phyloP scores from a whole-genome alignment of 2,329 filamentous ascomycete species.

The Fusarium devonianum region DNA sequence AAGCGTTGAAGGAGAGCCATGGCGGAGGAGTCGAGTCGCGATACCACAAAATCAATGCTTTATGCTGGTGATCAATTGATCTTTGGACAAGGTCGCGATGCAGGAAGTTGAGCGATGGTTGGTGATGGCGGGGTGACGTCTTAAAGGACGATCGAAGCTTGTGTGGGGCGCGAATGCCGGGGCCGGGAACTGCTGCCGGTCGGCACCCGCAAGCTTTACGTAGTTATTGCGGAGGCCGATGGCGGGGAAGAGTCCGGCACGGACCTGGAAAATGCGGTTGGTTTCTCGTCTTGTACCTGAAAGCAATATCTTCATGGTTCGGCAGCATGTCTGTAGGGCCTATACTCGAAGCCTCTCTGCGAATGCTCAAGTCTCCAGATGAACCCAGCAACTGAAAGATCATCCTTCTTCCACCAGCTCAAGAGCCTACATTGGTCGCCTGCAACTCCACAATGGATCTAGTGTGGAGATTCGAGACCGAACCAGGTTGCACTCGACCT shows the following conservation, averaged over 20 bases:
- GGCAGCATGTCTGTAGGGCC: too few relatives aligned
- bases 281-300: too few relatives aligned
- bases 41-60: not conserved
- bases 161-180: constrained; percentile 35
- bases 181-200: constrained; percentile 28
- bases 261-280: too few relatives aligned
- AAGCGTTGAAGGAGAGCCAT: constrained; percentile 47
- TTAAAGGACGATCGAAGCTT: constrained; percentile 23
- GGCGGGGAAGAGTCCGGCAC: too few relatives aligned
- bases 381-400: too few relatives aligned
- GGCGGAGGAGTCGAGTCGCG: not conserved
- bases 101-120: constrained; percentile 13
- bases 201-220: constrained; percentile 2
- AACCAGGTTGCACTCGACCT: not conserved
- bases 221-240: not conserved
- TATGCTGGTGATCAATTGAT: not conserved
- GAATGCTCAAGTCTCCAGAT: too few relatives aligned
- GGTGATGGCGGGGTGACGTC: constrained; percentile 39
- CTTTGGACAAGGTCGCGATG: not conserved
- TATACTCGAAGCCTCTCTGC: too few relatives aligned
- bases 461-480: not conserved
- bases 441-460: not conserved
- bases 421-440: too few relatives aligned
- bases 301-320: too few relatives aligned
- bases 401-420: too few relatives aligned